A percentile compares a stretch with the other conserved stretches of the same genome.
phyloP scores from a whole-genome alignment of 768 basidiomycete species.

The Tulasnella sp. region DNA sequence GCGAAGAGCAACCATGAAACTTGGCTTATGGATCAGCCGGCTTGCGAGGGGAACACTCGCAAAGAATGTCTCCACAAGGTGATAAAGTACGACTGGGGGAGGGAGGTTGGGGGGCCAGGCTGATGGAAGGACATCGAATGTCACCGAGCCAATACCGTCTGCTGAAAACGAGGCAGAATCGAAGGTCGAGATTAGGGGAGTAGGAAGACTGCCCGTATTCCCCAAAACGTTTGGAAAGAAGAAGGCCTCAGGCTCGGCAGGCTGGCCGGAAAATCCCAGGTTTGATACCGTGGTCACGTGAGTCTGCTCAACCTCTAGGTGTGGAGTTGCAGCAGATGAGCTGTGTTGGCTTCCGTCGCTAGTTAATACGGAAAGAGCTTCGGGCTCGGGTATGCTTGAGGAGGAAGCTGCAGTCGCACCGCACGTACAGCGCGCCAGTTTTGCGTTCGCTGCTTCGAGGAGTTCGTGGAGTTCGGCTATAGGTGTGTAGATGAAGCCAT shows the following conservation, averaged over 20 bases:
- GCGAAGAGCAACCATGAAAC: conserved; percentile 20
- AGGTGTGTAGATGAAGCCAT: background rate
- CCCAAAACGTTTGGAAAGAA: background rate
- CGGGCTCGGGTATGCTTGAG: background rate
- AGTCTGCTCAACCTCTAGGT: background rate
- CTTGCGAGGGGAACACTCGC: conserved; percentile 29
- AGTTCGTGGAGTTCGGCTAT: background rate
- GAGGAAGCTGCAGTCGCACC: background rate
- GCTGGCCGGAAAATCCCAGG: background rate
- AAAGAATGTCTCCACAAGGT: conserved; percentile 35
- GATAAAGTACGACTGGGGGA: conserved; percentile 18
- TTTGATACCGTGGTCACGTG: background rate
- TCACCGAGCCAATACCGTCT: background rate
- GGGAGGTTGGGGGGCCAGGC: conserved; percentile 24
- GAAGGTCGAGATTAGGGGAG: background rate
- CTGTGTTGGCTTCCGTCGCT: background rate
- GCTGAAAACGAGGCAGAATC: background rate
- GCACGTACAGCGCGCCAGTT: background rate
- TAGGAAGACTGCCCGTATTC: background rate
- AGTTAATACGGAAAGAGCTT: background rate
- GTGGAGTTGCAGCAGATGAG: background rate
- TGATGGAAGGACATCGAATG: background rate
- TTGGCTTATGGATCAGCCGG: conserved; percentile 33
- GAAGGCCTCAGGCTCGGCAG: background rate
- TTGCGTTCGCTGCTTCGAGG: background rate